Evolutionary conservation across 306 rosid species (phyloP).

Genomic region (Rubus parviflorus): DNA sequence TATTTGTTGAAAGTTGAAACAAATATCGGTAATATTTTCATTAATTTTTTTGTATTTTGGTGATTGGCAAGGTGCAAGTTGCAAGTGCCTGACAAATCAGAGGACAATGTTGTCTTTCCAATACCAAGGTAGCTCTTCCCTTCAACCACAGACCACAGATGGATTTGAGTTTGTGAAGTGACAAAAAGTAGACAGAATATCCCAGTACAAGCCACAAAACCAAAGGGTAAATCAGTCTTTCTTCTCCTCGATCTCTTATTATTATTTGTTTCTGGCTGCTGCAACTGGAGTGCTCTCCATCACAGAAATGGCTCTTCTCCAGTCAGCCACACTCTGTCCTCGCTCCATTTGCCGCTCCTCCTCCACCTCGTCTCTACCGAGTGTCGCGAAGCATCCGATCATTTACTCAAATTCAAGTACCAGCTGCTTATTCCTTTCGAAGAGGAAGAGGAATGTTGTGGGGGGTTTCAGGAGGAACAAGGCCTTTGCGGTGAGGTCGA

Average conservation of each 20-base stretch:
- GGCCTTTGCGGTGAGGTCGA: conserved; percentile 43
- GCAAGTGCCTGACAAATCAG: not conserved
- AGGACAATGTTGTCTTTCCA: conserved; percentile 27
- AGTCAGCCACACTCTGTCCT: conserved; percentile 40
- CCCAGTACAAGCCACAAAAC: conserved; percentile 4
- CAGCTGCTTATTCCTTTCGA: too few relatives aligned
- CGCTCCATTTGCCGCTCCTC: conserved; percentile 34
- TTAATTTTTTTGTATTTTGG: too few relatives aligned
- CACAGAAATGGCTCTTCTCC: conserved; percentile 58
- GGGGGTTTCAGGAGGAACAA: conserved; percentile 24
- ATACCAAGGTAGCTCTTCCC: not conserved
- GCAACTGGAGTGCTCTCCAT: conserved; percentile 8
- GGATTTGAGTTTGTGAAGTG: not conserved
- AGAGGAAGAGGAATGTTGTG: conserved; percentile 24
- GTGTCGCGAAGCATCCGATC: conserved; percentile 29
- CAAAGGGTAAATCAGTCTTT: conserved; percentile 28
- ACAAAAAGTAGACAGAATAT: conserved; percentile 3
- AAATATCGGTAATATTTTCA: too few relatives aligned
- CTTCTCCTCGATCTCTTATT: not conserved
- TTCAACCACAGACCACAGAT: too few relatives aligned
- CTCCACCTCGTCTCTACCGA: conserved; percentile 30
- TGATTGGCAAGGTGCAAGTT: not conserved
- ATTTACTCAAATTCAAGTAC: conserved; percentile 1
- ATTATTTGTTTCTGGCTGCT: conserved; percentile 5
- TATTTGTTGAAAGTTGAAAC: too few relatives aligned